Evolutionary conservation across 2,329 filamentous ascomycete species (phyloP).

Genomic region (Didymella exigua): DNA sequence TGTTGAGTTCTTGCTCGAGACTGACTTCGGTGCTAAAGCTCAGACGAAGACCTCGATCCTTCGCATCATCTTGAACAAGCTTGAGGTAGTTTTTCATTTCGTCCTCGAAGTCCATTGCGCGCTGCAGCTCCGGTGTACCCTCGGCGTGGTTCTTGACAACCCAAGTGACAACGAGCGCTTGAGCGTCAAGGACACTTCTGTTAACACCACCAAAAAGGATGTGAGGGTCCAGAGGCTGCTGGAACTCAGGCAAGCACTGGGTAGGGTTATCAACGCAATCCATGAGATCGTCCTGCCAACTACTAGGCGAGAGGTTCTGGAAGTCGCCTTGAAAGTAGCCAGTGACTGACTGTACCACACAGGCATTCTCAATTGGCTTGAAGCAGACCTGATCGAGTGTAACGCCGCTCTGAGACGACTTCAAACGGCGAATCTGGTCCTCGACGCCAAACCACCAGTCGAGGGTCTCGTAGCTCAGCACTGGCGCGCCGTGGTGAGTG

Average conservation of each 20-base stretch:
- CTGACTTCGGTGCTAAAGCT: conserved; percentile 97
- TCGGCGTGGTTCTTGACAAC: conserved; percentile 87
- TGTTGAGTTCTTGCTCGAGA: conserved; percentile 93
- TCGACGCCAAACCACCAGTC: conserved; percentile 95
- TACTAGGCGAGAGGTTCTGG: conserved; percentile 63
- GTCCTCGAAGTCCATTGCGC: conserved; percentile 88
- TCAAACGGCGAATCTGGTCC: conserved; percentile 72
- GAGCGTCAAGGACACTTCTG: conserved; percentile 69
- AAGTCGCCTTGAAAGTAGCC: conserved; percentile 81
- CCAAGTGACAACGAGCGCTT: conserved; percentile 89
- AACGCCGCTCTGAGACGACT: conserved; percentile 70
- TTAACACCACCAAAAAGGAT: conserved; percentile 85
- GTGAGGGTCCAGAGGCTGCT: conserved; percentile 83
- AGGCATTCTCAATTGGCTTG: conserved; percentile 87
- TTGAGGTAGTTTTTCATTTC: conserved; percentile 75
- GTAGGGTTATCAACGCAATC: conserved; percentile 81
- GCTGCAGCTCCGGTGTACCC: conserved; percentile 70
- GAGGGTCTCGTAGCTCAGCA: conserved; percentile 86
- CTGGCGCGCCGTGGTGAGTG: conserved; percentile 69
- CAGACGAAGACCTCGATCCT: conserved; percentile 76
- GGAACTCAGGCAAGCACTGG: conserved; percentile 80
- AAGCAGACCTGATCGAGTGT: conserved; percentile 87
- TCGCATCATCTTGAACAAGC: conserved; percentile 80
- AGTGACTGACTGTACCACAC: conserved; percentile 90
- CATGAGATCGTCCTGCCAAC: conserved; percentile 74